Conservation (phyloP, 108 stramenopile genomes). For the Discostella pseudostelligera region DNA sequence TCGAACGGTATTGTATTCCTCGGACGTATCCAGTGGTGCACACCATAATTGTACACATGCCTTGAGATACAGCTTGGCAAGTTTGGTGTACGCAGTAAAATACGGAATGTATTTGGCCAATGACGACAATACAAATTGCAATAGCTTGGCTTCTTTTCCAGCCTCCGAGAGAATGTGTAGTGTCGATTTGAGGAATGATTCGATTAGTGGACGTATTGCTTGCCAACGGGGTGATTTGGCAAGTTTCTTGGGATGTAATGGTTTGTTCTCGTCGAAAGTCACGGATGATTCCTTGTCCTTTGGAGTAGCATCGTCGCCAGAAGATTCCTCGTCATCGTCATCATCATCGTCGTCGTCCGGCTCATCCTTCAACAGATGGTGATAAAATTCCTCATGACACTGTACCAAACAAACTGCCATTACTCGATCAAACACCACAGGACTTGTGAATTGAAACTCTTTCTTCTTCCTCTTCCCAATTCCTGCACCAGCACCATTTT, state of each 20-base stretch:
- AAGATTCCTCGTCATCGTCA: slow-evolving; percentile 38
- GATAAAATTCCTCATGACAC: slow-evolving; percentile 73
- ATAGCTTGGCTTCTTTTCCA: slow-evolving; percentile 75
- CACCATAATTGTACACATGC: slow-evolving; percentile 77
- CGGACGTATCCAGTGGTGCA: slow-evolving; percentile 71
- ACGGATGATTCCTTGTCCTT: slow-evolving; percentile 20
- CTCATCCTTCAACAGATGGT: slow-evolving; percentile 61
- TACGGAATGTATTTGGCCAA: slow-evolving; percentile 77
- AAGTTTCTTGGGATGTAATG: slow-evolving; percentile 71
- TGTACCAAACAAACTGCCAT: slow-evolving; percentile 68
- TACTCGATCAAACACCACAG: slow-evolving; percentile 72
- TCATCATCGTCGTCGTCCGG: slow-evolving; percentile 17
- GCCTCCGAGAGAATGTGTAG: slow-evolving; percentile 75
- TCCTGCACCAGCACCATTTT: slow-evolving; percentile 3
- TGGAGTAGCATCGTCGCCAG: slow-evolving; percentile 27
- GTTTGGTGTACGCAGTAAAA: slow-evolving; percentile 79
- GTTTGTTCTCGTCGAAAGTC: slow-evolving; percentile 59
- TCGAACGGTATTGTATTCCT: slow-evolving; percentile 83
- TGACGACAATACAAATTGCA: slow-evolving; percentile 68
- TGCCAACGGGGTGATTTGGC: slow-evolving; percentile 59
- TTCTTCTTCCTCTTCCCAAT: slow-evolving; percentile 28
- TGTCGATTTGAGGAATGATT: slow-evolving; percentile 72
- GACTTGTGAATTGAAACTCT: slow-evolving; percentile 66
- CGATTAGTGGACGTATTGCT: slow-evolving; percentile 53
- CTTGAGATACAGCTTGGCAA: slow-evolving; percentile 74